Base-by-base conservation (phyloP, 768 basidiomycete genomes). In the Cystobasidium onofrii region DNA sequence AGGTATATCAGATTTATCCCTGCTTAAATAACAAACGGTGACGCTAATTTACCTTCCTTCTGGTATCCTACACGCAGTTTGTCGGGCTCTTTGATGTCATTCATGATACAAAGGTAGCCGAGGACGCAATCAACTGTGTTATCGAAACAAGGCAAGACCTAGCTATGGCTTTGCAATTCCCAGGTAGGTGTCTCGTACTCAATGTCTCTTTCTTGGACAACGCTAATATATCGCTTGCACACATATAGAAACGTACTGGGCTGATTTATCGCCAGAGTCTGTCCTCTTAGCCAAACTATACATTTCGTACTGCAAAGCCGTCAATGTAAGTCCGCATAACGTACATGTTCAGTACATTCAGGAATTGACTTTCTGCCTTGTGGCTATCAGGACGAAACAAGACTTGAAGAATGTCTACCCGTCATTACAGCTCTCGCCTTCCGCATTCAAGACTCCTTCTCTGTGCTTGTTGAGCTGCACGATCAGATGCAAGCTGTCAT, bases 401-500 rank as follows among this genome's bases (percentile, higher is more conserved):
- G 87, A 39, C 82, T 94, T 1, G 89, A 91, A 77, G 81, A 84
- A 1, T 83, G 85, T 17, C 84, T 97, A 3, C 95, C 95, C 1
- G 91, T 91, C 31, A 90, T 95, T 25, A 92, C 90, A 0, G 83
- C 84, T 0, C 84, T 94, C 64, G 93, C 93, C 0, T 90, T 87
- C 82, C 82, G 83, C 6, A 87, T 94, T 25, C 87, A 92, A 77
- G 80, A 84, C 9, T 82, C 85, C 0, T 94, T 89, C 81, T 91
- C 92, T 78, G 80, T 82, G 17, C 84, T 89, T 31, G 81, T 85
- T n/a, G 82, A 84, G 60, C 79, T 83, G 12, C 78, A 41, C 15
- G 52, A 31, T 7, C 69, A 61, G 54, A 36, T 60, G 20, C 34
- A 34, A 27, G 69, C 69, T 33, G 29, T 39, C 33, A 18, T 36